Evolutionary conservation across 805 yeast genomes (phyloP).

Genomic region (Cephaloascus albidus): DNA sequence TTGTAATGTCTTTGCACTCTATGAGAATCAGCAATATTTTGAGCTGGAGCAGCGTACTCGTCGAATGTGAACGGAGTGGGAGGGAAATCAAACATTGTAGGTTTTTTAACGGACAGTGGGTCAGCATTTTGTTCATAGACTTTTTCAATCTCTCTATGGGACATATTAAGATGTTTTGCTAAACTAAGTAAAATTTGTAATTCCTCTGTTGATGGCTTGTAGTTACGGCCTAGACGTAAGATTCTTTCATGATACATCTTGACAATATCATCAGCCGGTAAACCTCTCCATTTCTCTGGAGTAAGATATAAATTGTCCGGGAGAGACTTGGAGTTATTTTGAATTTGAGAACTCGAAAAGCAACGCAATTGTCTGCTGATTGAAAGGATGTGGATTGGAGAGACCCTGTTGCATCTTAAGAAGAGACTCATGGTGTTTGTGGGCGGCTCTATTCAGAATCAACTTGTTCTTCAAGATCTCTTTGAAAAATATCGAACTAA

Average conservation of each 20-base stretch:
- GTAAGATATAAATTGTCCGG: slow-evolving; percentile 46
- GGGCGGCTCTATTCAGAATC: no score
- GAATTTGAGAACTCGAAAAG: no score
- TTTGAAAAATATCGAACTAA: no score
- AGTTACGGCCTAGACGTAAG: slow-evolving; percentile 39
- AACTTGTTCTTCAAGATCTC: no score
- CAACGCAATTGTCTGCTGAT: no score
- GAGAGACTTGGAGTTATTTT: no score
- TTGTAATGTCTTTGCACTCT: slow-evolving; percentile 70
- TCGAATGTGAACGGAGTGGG: slow-evolving; percentile 25
- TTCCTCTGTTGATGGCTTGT: slow-evolving; percentile 42
- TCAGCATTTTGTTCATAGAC: slow-evolving; percentile 29
- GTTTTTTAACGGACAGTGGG: slow-evolving; percentile 24
- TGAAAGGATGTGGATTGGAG: no score
- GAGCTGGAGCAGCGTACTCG: slow-evolving; percentile 46
- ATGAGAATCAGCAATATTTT: slow-evolving; percentile 58
- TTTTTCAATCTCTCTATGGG: slow-evolving; percentile 13
- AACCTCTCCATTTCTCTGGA: slow-evolving; percentile 65
- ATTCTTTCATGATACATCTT: slow-evolving; percentile 53
- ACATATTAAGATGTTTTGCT: slow-evolving; percentile 26
- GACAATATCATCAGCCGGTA: slow-evolving; percentile 55
- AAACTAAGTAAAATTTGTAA: slow-evolving; percentile 47
- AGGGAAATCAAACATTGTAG: slow-evolving; percentile 25
- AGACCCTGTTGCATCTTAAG: no score
- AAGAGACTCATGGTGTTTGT: no score